Conservation (phyloP, 305 asterid genomes). For the Solanum hybrid region DNA sequence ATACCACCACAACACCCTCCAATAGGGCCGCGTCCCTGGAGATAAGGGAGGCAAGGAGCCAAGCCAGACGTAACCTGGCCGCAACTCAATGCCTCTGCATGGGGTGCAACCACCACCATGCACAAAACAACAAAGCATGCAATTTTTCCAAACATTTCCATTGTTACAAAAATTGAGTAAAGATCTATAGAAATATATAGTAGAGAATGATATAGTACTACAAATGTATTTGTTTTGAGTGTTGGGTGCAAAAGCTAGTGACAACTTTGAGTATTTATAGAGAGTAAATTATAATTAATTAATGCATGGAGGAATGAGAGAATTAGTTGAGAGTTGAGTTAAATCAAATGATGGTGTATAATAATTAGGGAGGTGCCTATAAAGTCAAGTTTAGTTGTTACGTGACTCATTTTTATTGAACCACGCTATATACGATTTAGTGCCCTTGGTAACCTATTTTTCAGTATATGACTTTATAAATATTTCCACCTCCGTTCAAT, state of each 20-base stretch:
- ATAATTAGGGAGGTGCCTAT: too few species aligned
- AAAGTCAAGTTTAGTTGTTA: too few species aligned
- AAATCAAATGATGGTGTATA: too few species aligned
- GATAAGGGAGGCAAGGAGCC: not conserved
- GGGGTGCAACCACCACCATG: not conserved
- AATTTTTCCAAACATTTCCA: not conserved
- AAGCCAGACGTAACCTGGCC: not conserved
- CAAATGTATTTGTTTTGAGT: not conserved
- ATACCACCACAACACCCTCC: not conserved
- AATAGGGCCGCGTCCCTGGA: not conserved
- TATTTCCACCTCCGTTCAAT: too few species aligned
- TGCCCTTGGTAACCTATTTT: too few species aligned
- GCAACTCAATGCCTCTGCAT: slow-evolving; percentile 5
- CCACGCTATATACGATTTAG: too few species aligned
- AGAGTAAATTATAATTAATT: too few species aligned
- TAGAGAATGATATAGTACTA: too few species aligned
- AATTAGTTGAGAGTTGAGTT: too few species aligned
- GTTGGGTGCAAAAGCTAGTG: not conserved
- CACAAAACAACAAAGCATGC: not conserved
- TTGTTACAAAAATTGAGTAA: not conserved
- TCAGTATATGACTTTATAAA: too few species aligned
- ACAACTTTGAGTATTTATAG: not conserved
- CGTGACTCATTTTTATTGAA: too few species aligned
- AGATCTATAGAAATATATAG: not conserved
- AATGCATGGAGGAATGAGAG: not conserved